These are phyloP conservation scores for Colletotrichum sp. DNA, from an alignment of 2,329 filamentous ascomycete genomes.

Conservation along the genomic window DNA sequence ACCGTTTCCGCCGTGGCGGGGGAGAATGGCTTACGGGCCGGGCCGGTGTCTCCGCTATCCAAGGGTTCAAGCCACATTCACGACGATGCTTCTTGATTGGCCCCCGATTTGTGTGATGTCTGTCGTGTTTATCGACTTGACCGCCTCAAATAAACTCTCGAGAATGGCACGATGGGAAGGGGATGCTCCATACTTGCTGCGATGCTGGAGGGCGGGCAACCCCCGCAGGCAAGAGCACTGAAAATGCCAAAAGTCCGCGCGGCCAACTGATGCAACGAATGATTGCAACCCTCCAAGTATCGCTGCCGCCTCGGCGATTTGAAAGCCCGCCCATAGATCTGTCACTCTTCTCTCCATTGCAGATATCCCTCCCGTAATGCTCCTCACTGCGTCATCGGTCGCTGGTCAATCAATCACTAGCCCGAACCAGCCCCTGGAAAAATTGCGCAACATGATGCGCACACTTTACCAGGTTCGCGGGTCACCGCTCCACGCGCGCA, in stretches of 20 bases:
- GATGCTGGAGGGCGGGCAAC: rapidly evolving
- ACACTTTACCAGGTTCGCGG: background rate
- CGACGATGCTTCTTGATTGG: background rate
- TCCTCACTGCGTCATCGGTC: background rate
- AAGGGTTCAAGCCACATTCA: background rate
- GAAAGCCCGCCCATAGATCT: background rate
- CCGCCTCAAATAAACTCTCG: background rate
- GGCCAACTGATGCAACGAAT: background rate
- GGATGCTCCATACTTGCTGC: background rate
- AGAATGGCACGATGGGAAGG: background rate
- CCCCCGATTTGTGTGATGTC: background rate
- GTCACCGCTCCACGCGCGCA: background rate
- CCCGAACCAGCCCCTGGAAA: background rate
- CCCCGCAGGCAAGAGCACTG: background rate
- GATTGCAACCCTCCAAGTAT: background rate
- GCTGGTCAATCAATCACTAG: background rate
- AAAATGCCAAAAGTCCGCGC: background rate
- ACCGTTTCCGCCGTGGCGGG: background rate
- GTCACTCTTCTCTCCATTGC: rapidly evolving
- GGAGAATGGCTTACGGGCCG: background rate
- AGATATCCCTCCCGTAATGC: rapidly evolving
- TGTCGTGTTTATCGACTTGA: background rate
- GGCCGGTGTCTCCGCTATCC: background rate
- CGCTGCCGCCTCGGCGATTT: background rate
- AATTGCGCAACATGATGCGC: background rate